These are phyloP conservation scores for Tranzscheliella williamsii DNA, from an alignment of 1,284 basidiomycete species.

Conservation along the genomic window DNA sequence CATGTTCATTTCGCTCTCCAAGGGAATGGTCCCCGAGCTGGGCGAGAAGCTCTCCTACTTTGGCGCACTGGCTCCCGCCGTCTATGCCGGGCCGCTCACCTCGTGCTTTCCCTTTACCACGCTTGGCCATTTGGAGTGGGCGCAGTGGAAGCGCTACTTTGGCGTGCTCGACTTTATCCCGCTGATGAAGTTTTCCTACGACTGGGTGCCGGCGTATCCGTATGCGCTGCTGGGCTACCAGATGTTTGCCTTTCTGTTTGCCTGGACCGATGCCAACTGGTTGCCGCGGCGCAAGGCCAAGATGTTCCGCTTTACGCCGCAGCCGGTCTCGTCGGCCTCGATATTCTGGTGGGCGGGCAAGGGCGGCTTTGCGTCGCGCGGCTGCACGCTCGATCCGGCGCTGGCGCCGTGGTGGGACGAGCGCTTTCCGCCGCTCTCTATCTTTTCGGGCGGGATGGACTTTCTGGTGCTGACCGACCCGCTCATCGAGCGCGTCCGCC, in stretches of 20 bases:
- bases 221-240: constrained; percentile 62
- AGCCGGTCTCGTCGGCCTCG: constrained; percentile 66
- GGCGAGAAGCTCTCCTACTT: constrained; percentile 67
- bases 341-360: constrained; percentile 70
- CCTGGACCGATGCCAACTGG: constrained; percentile 71
- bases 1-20: constrained; percentile 60
- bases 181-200: constrained; percentile 68
- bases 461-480: constrained; percentile 56
- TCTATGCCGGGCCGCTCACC: constrained; percentile 69
- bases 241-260: constrained; percentile 69
- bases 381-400: constrained; percentile 67
- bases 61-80: constrained; percentile 69
- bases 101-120: constrained; percentile 67
- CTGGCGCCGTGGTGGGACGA: constrained; percentile 66
- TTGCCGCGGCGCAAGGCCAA: constrained; percentile 66
- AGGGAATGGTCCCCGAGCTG: constrained; percentile 68
- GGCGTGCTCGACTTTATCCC: constrained; percentile 70
- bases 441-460: constrained; percentile 65
- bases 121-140: constrained; percentile 63
- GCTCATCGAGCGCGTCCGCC: constrained; percentile 46
- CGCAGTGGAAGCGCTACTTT: constrained; percentile 67
- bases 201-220: constrained; percentile 66
- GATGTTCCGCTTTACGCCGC: constrained; percentile 71
- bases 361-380: constrained; percentile 67
- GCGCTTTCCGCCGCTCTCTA: constrained; percentile 67